Evolutionary conservation across 768 basidiomycete species (phyloP).

Genomic region (Hygrophoropsis aurantiaca): DNA sequence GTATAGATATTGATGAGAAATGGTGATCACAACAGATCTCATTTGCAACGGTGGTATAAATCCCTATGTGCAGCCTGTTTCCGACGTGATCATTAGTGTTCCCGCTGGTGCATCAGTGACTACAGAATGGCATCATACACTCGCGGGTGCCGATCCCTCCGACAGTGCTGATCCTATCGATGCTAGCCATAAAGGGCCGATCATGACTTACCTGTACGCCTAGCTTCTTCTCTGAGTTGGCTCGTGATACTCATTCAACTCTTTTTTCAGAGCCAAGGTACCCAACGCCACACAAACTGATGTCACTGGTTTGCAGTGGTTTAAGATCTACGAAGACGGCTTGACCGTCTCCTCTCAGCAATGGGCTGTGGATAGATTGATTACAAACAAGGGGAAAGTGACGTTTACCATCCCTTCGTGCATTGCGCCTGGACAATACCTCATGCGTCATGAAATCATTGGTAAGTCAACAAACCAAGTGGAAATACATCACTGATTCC

Average conservation of each 20-base stretch:
- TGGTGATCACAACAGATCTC: conserved; percentile 14
- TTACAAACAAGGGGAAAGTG: conserved; percentile 50
- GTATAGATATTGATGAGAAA: not conserved
- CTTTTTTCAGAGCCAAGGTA: conserved; percentile 40
- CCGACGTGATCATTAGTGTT: conserved; percentile 43
- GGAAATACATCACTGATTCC: not conserved
- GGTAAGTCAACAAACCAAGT: conserved; percentile 28
- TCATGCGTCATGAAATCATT: conserved; percentile 52
- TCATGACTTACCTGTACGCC: conserved; percentile 49
- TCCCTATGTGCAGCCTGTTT: conserved; percentile 49
- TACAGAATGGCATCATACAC: conserved; percentile 52
- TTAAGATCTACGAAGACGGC: conserved; percentile 53
- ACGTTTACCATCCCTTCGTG: conserved; percentile 47
- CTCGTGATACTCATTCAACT: not conserved
- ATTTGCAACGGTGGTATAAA: conserved; percentile 65
- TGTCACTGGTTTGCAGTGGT: conserved; percentile 52
- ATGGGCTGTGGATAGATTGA: conserved; percentile 50
- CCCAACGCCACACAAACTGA: conserved; percentile 42
- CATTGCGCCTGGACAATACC: conserved; percentile 46
- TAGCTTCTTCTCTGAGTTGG: not conserved
- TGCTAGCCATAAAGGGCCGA: conserved; percentile 51
- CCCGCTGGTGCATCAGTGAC: conserved; percentile 54
- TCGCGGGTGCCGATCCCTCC: conserved; percentile 41
- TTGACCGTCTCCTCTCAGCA: conserved; percentile 25
- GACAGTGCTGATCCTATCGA: conserved; percentile 53